Percentiles rank a stretch among this genome's conserved stretches.
Conservation (phyloP, 2,329 filamentous ascomycete species). For the Rhynchosporium agropyri region DNA sequence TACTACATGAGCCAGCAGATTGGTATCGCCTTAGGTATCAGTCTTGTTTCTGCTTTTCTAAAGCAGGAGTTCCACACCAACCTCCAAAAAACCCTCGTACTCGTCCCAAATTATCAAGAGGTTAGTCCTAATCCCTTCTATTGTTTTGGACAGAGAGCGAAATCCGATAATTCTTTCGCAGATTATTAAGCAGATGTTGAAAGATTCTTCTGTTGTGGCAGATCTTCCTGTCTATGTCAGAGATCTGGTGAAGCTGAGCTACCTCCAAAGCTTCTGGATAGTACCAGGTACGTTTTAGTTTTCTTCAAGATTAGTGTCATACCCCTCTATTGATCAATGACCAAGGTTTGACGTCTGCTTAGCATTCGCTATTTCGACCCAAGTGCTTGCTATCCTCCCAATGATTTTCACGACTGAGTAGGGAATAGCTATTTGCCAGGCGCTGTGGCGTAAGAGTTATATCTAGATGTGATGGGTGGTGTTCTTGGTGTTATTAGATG, state of each 20-base stretch:
- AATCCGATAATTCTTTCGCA: not conserved
- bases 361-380: constrained; percentile 21
- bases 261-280: constrained; percentile 30
- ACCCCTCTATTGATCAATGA: not conserved
- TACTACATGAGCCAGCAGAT: constrained; percentile 35
- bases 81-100: constrained; percentile 19
- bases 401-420: constrained; percentile 27
- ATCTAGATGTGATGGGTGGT: too few relatives aligned
- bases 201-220: constrained; percentile 28
- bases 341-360: constrained; percentile 12
- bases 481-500: too few relatives aligned
- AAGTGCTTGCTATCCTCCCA: constrained; percentile 28
- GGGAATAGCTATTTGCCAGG: too few relatives aligned
- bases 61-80: constrained; percentile 25
- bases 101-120: constrained; percentile 24
- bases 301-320: not conserved
- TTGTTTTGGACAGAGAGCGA: not conserved
- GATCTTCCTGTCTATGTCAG: constrained; percentile 21
- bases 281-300: constrained; percentile 26
- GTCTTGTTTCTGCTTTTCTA: constrained; percentile 26
- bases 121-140: constrained; percentile 10
- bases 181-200: constrained; percentile 29
- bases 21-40: constrained; percentile 31
- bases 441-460: too few relatives aligned
- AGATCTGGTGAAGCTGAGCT: constrained; percentile 22